Evolutionary conservation across 75 land plant species (phyloP), one percentile per base, ranked within the genome.

Genomic region (Selaginella tamariscina): DNA sequence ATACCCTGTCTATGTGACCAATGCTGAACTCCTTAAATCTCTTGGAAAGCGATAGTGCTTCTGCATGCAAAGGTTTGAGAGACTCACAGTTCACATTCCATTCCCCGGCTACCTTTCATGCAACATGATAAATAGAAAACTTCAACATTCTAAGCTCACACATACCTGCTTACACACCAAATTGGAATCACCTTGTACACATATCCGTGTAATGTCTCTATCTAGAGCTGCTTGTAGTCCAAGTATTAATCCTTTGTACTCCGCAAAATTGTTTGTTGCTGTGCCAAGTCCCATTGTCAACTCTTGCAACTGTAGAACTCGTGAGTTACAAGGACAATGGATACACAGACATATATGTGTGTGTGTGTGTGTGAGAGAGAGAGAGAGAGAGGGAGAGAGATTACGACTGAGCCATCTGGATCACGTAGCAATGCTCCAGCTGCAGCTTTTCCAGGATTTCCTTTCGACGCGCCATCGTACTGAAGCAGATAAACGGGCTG

Each of bases 121-220:
- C 49, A 39, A 39, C 5, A 39, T 39, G 11, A 5, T 39, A 39
- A 15, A 39, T 5, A 39, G 15, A 39, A 39, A 39, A n/a, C n/a
- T n/a, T n/a, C 15, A 15, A 5, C 49, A 5, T 5, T 39, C 15
- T 39, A 15, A 39, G 11, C 5, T 39, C 49, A 39, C 49, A 5
- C 49, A 15, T 63, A 91, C 97, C 88, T 88, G 97, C 78, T 79
- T 72, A 55, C 82, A 82, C 26, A 91, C 82, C 57, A 91, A 88
- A 31, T 82, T 76, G 29, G 97, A 67, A n/a, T 67, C 18, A 15
- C 0, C 65, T 55, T 15, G 27, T n/a, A 67, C 68, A 33, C 54
- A 13, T 32, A 67, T 67, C 22, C 27, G 68, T 22, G 33, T 24
- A 33, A 67, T 33, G 68, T 54, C 55, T 67, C 55, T 31, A 1